Evolutionary conservation across 202 grass and related monocot genomes (phyloP), one percentile per base, ranked within the genome.

Genomic region (Dendrocalamus latiflorus): DNA sequence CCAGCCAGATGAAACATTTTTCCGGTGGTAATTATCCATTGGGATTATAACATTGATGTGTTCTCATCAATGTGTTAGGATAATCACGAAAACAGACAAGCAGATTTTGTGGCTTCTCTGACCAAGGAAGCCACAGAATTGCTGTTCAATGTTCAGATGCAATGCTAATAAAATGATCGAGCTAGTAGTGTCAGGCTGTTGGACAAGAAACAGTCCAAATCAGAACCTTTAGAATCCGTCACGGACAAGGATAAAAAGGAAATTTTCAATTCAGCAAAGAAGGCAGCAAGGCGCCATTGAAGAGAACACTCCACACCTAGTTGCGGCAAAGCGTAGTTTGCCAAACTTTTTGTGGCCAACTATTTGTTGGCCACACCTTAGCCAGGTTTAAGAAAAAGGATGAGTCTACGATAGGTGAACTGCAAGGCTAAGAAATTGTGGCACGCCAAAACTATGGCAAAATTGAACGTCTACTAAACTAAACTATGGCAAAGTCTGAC

Each of bases 191-290:
- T 74, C 73, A 33, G 54, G 70, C 77, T 65, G 59, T 69, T 79
- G 20, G 71, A 85, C 71, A 42, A 82, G 77, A 89, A 89, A 85
- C 21, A 65, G 63, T 89, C 77, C 58, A 82, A 58, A 79, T 8
- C 41, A 78, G 28, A 83, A 86, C 34, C 47, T 72, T 22, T 0
- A 74, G 1, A 78, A 51, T 60, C 57, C 18, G 16, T 70, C 21
- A 2, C 5, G 54, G n/a, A 65, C 81, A 80, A 90, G 14, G 42
- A 50, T 39, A 44, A 30, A 36, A 48, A 6, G 21, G 8, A 43
- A 51, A 66, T 25, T 65, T 81, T 64, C 10, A 13, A 39, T 45
- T 48, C 26, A 67, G 47, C 8, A 80, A 82, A 89, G 12, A 2
- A 48, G 37, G 41, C 7, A 7, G 33, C 24, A 33, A 53, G 38